Evolutionary conservation across 176 grass and related monocot genomes (phyloP), one percentile per base, ranked within the genome.

Genomic region (Eragrostis curvula): DNA sequence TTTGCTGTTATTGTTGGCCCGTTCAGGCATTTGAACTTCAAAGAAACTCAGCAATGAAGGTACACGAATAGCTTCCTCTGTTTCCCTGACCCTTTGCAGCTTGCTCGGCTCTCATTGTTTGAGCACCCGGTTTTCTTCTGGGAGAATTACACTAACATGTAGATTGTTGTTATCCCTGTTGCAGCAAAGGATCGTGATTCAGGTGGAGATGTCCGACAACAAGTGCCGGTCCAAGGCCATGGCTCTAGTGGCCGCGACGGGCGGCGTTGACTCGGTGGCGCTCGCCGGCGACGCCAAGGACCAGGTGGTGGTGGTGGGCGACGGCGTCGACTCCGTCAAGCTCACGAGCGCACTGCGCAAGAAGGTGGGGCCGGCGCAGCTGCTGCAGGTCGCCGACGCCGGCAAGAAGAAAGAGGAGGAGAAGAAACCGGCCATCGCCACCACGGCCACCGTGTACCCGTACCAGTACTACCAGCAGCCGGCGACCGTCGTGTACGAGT

Each of bases 111-210:
- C n/a, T 36, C 32, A 36, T 36, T 2, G 32, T 36, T 36, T 36
- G 4, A 36, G 3, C 3, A 36, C 6, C 6, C 4, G 15, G 1
- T 3, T 16, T 51, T 4, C 17, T 18, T 0, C 17, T 12, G 13
- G 2, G 55, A 11, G 23, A 36, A 36, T 36, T 36, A 36, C 32
- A 36, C 55, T 57, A 21, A 57, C 55, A 24, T 57, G 55, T 2
- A 57, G 8, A 8, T 21, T 53, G 8, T 6, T 21, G 52, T 21
- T 8, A 18, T 21, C 7, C 14, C 50, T 52, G 18, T 56, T 24
- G 75, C 75, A 92, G 90, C 81, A 87, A 7, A 86, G 84, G 84
- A 88, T 96, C 18, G 88, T 92, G 66, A 90, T 96, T 56, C 77
- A 71, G 76, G 79, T 92, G 57, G 32, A 74, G 18, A 92, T 96